phyloP scores from a whole-genome alignment of 306 rosid genomes.

The Benincasa hispida region DNA sequence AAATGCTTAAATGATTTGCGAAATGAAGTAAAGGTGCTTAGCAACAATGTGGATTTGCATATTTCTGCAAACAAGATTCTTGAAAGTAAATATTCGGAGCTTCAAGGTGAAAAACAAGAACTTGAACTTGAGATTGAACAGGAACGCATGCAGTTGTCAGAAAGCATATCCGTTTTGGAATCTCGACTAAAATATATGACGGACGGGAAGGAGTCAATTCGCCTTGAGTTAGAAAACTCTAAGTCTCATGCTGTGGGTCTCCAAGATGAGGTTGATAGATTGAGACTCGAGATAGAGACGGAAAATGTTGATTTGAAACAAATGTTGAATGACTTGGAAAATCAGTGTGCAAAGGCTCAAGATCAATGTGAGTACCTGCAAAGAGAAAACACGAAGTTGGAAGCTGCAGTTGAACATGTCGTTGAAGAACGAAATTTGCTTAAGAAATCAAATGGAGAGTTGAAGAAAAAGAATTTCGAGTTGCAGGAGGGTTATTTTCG shows the following conservation, averaged over 20 bases:
- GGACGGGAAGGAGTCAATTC: constrained; percentile 12
- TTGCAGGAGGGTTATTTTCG: constrained; percentile 18
- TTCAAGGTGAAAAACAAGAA: constrained; percentile 18
- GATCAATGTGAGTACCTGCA: constrained; percentile 24
- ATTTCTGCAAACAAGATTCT: constrained; percentile 21
- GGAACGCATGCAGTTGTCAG: constrained; percentile 17
- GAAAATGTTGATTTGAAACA: constrained; percentile 13
- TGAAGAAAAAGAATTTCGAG: constrained; percentile 21
- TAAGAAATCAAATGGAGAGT: constrained; percentile 21
- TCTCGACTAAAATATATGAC: constrained; percentile 15
- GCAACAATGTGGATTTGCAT: constrained; percentile 20
- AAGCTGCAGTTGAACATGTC: constrained; percentile 22
- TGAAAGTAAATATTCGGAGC: constrained; percentile 23
- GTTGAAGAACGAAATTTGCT: constrained; percentile 23
- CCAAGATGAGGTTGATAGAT: constrained; percentile 17
- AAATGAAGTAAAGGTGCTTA: constrained; percentile 20
- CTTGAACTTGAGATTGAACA: constrained; percentile 21
- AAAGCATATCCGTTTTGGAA: constrained; percentile 13
- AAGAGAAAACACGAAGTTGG: constrained; percentile 25
- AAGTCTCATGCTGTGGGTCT: constrained; percentile 16
- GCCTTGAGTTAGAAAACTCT: constrained; percentile 18
- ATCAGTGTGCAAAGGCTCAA: constrained; percentile 19
- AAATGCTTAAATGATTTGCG: constrained; percentile 24
- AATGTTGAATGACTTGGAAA: constrained; percentile 17
- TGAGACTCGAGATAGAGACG: constrained; percentile 10